These are phyloP conservation scores for Neophaeococcomyces mojaviensis DNA, from an alignment of 2,329 filamentous ascomycete species.

Conservation along the genomic window DNA sequence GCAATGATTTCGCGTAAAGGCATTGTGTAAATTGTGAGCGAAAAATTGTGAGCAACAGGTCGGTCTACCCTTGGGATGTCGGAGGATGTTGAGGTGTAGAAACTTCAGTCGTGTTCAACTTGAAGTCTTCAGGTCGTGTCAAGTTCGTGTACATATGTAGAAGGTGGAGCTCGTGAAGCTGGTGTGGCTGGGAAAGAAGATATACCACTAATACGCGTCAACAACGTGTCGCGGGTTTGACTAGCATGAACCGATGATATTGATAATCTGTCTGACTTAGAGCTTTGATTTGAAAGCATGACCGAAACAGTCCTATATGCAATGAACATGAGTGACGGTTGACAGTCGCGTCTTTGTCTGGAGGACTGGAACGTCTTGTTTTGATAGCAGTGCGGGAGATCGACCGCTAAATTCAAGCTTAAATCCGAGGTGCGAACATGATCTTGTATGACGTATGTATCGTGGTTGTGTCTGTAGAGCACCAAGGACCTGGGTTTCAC, in stretches of 20 bases:
- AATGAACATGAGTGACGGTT: not conserved
- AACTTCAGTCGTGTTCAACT: not conserved
- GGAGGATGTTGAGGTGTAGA: not conserved
- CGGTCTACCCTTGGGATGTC: not conserved
- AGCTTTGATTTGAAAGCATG: not conserved
- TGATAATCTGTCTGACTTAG: not conserved
- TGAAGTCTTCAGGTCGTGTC: constrained; percentile 11
- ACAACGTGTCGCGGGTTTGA: constrained; percentile 5
- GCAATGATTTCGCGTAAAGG: constrained; percentile 26
- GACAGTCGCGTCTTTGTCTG: not conserved
- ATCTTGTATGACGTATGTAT: not conserved
- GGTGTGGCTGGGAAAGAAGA: constrained; percentile 7
- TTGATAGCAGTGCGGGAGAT: constrained; percentile 10
- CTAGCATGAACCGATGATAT: not conserved
- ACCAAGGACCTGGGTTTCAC: no score
- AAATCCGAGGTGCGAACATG: not conserved
- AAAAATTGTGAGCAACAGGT: not conserved
- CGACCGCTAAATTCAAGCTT: constrained; percentile 17
- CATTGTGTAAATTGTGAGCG: constrained; percentile 18
- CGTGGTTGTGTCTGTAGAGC: no score
- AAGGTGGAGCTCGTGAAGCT: constrained; percentile 1
- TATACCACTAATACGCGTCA: constrained; percentile 1
- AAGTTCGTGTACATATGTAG: constrained; percentile 14
- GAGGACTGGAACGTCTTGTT: not conserved
- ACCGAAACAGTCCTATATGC: not conserved